phyloP scores from a whole-genome alignment of 805 yeast species.

The Ogataea henricii region DNA sequence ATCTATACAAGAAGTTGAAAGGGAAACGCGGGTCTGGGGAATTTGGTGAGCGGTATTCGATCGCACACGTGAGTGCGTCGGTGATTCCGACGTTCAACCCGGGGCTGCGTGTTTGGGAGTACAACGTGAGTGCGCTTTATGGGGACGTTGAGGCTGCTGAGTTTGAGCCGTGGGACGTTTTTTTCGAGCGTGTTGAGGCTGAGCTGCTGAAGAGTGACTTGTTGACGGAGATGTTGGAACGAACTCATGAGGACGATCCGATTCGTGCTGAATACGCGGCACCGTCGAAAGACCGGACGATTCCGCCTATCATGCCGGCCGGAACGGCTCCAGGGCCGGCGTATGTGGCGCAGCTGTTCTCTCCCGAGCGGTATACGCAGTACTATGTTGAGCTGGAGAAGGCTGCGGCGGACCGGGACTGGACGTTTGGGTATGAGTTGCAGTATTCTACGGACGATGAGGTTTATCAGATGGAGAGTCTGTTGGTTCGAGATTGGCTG shows the following conservation, averaged over 20 bases:
- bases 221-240: slow-evolving; percentile 19
- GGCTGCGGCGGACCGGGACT: slow-evolving; percentile 39
- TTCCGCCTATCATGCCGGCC: slow-evolving; percentile 61
- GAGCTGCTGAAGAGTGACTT: slow-evolving; percentile 36
- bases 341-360: slow-evolving; percentile 64
- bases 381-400: slow-evolving; percentile 64
- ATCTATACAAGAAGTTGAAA: slow-evolving; percentile 51
- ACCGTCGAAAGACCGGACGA: slow-evolving; percentile 53
- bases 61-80: slow-evolving; percentile 71
- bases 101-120: slow-evolving; percentile 83
- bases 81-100: slow-evolving; percentile 86
- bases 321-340: slow-evolving; percentile 70
- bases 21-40: slow-evolving; percentile 45
- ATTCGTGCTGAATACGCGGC: slow-evolving; percentile 11
- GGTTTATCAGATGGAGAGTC: slow-evolving; percentile 52
- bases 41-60: slow-evolving; percentile 59
- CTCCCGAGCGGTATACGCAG: slow-evolving; percentile 74
- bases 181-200: slow-evolving; percentile 51
- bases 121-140: slow-evolving; percentile 62
- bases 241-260: slow-evolving; percentile 5
- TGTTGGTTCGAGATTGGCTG: slow-evolving; percentile 66
- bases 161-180: slow-evolving; percentile 58
- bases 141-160: slow-evolving; percentile 6
- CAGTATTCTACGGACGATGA: slow-evolving; percentile 72
- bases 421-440: slow-evolving; percentile 56